Percentiles rank a stretch among this genome's conserved stretches.
These are phyloP conservation scores for Zygosaccharomyces bailii DNA, from an alignment of 805 yeast species.

Conservation along the genomic window DNA sequence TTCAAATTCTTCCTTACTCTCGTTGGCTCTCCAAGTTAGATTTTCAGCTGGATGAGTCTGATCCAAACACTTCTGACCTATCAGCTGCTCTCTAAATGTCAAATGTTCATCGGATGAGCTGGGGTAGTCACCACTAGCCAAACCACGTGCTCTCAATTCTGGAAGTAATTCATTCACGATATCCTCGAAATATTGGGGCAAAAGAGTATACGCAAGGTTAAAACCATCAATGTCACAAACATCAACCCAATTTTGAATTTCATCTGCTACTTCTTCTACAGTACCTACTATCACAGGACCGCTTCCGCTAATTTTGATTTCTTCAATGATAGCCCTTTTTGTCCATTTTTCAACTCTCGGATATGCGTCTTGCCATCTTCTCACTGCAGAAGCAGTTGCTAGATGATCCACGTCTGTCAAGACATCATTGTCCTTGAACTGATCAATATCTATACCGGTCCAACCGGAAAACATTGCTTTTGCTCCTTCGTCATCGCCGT, in stretches of 20 bases:
- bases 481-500: conserved; percentile 43
- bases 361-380: conserved; percentile 27
- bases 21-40: conserved; percentile 26
- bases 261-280: conserved; percentile 40
- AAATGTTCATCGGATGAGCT: conserved; percentile 20
- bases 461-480: conserved; percentile 46
- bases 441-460: conserved; percentile 42
- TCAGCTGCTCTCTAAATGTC: conserved; percentile 37
- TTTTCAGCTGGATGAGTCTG: conserved; percentile 24
- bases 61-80: conserved; percentile 27
- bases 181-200: conserved; percentile 40
- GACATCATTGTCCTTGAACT: conserved; percentile 40
- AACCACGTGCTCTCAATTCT: conserved; percentile 37
- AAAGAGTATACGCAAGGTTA: conserved; percentile 40
- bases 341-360: conserved; percentile 23
- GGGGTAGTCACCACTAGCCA: conserved; percentile 38
- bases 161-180: conserved; percentile 39
- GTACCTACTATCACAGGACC: conserved; percentile 37
- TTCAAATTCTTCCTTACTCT: conserved; percentile 33
- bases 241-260: conserved; percentile 41
- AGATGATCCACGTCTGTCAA: conserved; percentile 31
- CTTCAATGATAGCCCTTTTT: conserved; percentile 31
- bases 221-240: conserved; percentile 44
- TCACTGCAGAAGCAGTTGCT: conserved; percentile 35
- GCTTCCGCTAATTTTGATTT: conserved; percentile 30